These are phyloP conservation scores for Hura crepitans DNA, from an alignment of 441 rosid genomes.

Conservation along the genomic window DNA sequence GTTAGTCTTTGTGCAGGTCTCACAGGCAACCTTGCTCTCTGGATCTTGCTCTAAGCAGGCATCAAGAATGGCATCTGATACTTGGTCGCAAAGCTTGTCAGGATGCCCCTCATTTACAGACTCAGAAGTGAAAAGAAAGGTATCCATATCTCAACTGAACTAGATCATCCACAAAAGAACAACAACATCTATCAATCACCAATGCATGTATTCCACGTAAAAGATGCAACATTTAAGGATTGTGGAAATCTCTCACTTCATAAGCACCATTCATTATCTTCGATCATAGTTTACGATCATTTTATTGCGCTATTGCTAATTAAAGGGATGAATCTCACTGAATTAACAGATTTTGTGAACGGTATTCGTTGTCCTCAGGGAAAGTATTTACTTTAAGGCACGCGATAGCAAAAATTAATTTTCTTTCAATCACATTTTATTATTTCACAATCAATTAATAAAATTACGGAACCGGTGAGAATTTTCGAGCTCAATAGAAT, in stretches of 20 bases:
- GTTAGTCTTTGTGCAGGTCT: constrained; percentile 81
- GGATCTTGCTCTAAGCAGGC: constrained; percentile 81
- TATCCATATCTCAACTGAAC: constrained; percentile 46
- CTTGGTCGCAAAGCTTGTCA: constrained; percentile 79
- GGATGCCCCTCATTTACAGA: constrained; percentile 88
- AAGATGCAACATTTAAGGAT: too few species aligned
- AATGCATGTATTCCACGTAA: background rate
- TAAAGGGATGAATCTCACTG: too few species aligned
- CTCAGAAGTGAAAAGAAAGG: constrained; percentile 79
- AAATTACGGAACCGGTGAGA: too few species aligned
- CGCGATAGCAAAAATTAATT: too few species aligned
- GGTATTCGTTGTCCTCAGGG: background rate
- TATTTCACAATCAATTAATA: too few species aligned
- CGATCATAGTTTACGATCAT: too few species aligned
- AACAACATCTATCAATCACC: background rate
- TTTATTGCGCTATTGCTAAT: too few species aligned
- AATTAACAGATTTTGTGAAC: background rate
- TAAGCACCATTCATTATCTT: too few species aligned
- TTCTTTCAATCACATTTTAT: too few species aligned
- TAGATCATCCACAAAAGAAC: background rate
- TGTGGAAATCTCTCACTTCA: too few species aligned
- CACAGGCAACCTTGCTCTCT: constrained; percentile 84
- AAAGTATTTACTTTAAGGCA: too few species aligned
- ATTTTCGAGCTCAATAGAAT: background rate
- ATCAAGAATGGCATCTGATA: constrained; percentile 78